These are phyloP conservation scores for Metschnikowia arizonensis DNA, from an alignment of 805 yeast species.

Conservation along the genomic window DNA sequence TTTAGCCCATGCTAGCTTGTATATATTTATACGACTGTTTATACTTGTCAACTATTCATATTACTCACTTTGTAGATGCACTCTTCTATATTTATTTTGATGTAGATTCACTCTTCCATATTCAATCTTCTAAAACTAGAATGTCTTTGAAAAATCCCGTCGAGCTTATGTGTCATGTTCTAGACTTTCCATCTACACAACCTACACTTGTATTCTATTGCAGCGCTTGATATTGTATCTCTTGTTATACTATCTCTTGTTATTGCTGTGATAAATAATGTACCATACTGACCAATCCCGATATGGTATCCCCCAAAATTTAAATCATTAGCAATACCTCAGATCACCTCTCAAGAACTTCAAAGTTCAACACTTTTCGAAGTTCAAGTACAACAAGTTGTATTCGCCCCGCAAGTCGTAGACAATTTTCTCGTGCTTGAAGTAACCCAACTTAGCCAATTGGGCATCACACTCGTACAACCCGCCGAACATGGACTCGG, in stretches of 20 bases:
- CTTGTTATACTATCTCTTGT: background rate
- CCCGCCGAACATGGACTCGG: background rate
- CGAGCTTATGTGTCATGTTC: no score
- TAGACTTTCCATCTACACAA: background rate
- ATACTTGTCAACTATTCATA: slow-evolving; percentile 4
- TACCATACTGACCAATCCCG: background rate
- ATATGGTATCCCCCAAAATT: slow-evolving; percentile 18
- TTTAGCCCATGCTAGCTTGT: slow-evolving; percentile 16
- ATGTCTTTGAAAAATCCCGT: no score
- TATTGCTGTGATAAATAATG: background rate
- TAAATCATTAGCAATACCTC: background rate
- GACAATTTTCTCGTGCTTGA: slow-evolving; percentile 59
- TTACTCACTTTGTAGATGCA: background rate
- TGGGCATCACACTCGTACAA: slow-evolving; percentile 13
- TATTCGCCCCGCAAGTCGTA: slow-evolving; percentile 71
- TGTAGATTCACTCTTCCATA: no score
- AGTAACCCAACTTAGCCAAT: slow-evolving; percentile 44
- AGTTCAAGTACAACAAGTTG: slow-evolving; percentile 66
- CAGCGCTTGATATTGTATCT: no score
- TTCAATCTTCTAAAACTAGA: no score
- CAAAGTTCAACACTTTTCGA: slow-evolving; percentile 33
- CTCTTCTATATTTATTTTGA: no score
- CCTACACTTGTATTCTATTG: no score
- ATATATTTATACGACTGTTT: slow-evolving; percentile 18
- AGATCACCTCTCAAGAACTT: background rate